These are phyloP conservation scores for Dalbergia cultrata DNA, from an alignment of 306 rosid genomes.

Conservation along the genomic window DNA sequence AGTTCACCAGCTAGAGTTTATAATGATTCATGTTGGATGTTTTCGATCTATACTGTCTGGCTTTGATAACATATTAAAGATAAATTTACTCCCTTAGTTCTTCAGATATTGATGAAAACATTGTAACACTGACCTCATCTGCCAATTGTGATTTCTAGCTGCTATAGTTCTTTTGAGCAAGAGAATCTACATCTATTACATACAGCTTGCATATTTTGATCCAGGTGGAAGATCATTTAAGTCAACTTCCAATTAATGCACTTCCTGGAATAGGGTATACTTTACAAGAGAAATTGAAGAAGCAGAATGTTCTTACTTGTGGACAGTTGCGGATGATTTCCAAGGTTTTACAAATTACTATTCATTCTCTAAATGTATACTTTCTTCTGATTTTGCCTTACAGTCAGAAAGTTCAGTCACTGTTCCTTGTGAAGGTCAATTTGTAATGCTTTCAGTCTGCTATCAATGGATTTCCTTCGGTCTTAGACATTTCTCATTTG, in stretches of 20 bases:
- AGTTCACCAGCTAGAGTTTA: constrained; percentile 21
- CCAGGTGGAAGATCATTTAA: constrained; percentile 80
- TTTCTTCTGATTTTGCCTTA: constrained; percentile 29
- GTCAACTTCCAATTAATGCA: constrained; percentile 76
- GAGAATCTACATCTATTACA: constrained; percentile 10
- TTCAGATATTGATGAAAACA: constrained; percentile 5
- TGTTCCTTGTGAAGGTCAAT: constrained; percentile 21
- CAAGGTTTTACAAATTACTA: constrained; percentile 61
- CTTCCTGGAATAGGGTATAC: constrained; percentile 92
- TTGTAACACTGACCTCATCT: constrained; percentile 28
- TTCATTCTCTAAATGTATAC: constrained; percentile 33
- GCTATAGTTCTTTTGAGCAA: constrained; percentile 34
- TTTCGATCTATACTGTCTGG: constrained; percentile 19
- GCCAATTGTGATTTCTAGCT: constrained; percentile 28
- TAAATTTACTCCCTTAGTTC: constrained; percentile 26
- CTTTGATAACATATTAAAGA: constrained; percentile 1
- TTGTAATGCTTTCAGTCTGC: constrained; percentile 40
- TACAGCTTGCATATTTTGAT: constrained; percentile 38
- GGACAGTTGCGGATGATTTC: constrained; percentile 76
- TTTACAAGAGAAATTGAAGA: constrained; percentile 84
- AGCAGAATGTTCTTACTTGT: constrained; percentile 70
- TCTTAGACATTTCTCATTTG: constrained; percentile 28
- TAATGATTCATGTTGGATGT: constrained; percentile 15
- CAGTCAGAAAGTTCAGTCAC: constrained; percentile 32
- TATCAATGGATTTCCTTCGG: background rate